Percentiles rank a stretch among this genome's conserved stretches.
These are phyloP conservation scores for Esteya vermicola DNA, from an alignment of 2,329 filamentous ascomycete species.

Conservation along the genomic window DNA sequence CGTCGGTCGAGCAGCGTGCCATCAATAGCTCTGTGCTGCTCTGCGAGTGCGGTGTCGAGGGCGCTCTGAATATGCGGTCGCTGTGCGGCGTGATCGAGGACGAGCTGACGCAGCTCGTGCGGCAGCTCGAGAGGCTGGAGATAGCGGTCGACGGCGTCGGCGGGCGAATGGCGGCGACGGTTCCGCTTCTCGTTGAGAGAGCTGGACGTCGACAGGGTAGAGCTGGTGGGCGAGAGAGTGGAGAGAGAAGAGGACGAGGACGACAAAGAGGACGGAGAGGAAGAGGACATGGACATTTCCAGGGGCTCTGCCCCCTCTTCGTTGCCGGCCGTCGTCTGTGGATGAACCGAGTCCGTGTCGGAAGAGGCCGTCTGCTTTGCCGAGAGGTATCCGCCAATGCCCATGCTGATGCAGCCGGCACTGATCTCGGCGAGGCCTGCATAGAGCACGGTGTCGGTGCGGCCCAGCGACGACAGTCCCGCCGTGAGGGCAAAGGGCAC, in stretches of 20 bases:
- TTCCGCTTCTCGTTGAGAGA: not conserved
- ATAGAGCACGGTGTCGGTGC: constrained; percentile 48
- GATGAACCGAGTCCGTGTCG: constrained; percentile 2
- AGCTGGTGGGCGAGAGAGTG: too few relatives aligned
- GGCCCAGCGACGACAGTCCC: constrained; percentile 47
- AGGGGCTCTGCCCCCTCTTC: constrained; percentile 9
- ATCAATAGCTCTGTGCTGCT: not conserved
- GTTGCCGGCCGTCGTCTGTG: constrained; percentile 9
- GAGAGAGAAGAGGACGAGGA: not conserved
- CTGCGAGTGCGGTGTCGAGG: not conserved
- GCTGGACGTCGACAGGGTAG: too few relatives aligned
- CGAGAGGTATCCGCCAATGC: constrained; percentile 54
- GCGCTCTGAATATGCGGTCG: constrained; percentile 3
- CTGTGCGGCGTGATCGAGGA: constrained; percentile 8
- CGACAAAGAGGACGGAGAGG: not conserved
- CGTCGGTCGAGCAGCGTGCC: not conserved
- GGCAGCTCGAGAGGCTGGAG: constrained; percentile 12
- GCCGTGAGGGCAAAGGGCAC: constrained; percentile 64
- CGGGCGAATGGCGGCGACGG: not conserved
- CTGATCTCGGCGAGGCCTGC: constrained; percentile 58
- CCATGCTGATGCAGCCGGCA: constrained; percentile 60
- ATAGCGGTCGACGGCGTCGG: constrained; percentile 5
- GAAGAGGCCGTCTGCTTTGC: constrained; percentile 21
- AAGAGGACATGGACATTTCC: not conserved
- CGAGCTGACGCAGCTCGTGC: constrained; percentile 8